Evolutionary conservation across 768 basidiomycete species (phyloP), one percentile per base, ranked within the genome.

Genomic region (Tephrocybe sp.): DNA sequence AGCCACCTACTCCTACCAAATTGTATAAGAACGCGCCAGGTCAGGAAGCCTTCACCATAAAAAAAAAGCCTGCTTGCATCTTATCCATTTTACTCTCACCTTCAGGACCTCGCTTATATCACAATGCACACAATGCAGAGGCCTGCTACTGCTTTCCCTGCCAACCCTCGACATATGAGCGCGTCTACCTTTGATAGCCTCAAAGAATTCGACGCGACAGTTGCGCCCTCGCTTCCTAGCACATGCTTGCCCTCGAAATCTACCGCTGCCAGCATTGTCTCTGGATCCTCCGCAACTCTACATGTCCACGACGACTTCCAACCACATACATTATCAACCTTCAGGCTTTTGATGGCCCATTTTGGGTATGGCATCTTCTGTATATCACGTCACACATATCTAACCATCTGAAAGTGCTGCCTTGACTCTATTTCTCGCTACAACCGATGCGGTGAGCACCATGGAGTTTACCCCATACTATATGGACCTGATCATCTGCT

Each of bases 381-480:
- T 39, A 24, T 9, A 46, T 36, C 15, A 50, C 30, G 59, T 48
- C 37, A 18, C 38, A 8, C 17, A 21, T 45, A 25, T 17, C 38
- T 51, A 36, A 52, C 53, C 48, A 38, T 21, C 24, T 45, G 51
- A 24, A 62, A 92, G 91, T 40, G 87, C 88, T 32, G 90, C 88
- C 4, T 66, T 93, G 68, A 77, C 90, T 9, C 65, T 93, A 49
- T 93, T 93, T 66, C 82, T 93, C 10, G 90, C 90, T 2, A 93
- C 90, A 10, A 93, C 90, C 4, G 90, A 93, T 66, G 81, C 88
- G 44, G 91, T 92, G 62, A 55, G 85, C 67, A 53, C 30, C 14
- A 14, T 17, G 24, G 38, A 39, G n/a, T 39, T 17, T 26, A 10
- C 30, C 32, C 37, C 18, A 21, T 23, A 14, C 2, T 23, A 30